Percentiles rank a stretch among this genome's conserved stretches.
Conservation (phyloP, 805 yeast species). For the Deakozyma indianensis region DNA sequence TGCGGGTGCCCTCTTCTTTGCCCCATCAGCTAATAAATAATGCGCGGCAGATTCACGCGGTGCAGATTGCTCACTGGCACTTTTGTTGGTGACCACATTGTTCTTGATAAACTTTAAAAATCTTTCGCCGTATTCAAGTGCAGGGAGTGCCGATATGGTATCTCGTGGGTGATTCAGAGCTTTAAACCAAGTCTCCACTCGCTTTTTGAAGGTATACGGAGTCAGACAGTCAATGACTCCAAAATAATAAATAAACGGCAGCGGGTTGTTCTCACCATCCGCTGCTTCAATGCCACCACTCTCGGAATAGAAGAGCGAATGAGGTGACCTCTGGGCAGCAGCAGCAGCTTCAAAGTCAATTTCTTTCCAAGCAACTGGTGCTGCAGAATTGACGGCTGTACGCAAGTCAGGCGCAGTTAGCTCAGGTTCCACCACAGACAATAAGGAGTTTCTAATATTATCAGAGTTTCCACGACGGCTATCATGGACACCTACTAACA, state of each 20-base stretch:
- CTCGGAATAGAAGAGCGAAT: slow-evolving; percentile 52
- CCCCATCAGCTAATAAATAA: not conserved
- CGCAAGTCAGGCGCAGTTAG: not conserved
- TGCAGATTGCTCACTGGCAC: not conserved
- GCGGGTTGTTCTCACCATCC: slow-evolving; percentile 43
- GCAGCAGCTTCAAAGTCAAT: not conserved
- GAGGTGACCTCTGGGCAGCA: not conserved
- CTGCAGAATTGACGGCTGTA: not conserved
- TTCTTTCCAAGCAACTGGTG: slow-evolving; percentile 1
- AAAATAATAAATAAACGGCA: slow-evolving; percentile 63
- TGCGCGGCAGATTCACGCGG: slow-evolving; percentile 1
- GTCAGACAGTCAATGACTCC: slow-evolving; percentile 94
- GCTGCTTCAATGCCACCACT: slow-evolving; percentile 80
- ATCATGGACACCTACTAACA: slow-evolving; percentile 80
- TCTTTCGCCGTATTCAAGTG: slow-evolving; percentile 78
- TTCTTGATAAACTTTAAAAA: slow-evolving; percentile 53
- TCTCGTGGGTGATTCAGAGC: slow-evolving; percentile 52
- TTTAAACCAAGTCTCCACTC: slow-evolving; percentile 77
- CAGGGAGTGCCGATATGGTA: slow-evolving; percentile 80
- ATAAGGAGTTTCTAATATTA: not conserved
- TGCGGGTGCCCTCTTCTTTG: too few species aligned
- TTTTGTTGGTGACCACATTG: not conserved
- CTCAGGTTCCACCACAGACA: not conserved
- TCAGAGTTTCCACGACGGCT: slow-evolving; percentile 38
- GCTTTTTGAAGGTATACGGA: slow-evolving; percentile 39